Conservation (phyloP, 805 yeast species). For the Ogataea degrootiae region DNA sequence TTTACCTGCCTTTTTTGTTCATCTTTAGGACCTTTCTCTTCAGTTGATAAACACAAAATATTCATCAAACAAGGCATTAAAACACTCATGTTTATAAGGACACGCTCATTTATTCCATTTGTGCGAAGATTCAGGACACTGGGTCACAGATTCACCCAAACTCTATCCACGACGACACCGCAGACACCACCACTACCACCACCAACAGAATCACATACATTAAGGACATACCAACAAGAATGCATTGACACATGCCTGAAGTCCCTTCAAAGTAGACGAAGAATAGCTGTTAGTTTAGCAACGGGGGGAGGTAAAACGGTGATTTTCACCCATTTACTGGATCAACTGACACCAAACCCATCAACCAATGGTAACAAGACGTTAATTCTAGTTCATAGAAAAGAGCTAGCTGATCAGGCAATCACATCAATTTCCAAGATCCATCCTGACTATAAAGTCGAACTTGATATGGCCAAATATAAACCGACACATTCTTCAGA, state of each 20-base stretch:
- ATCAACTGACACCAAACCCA: slow-evolving; percentile 26
- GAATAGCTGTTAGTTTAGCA: slow-evolving; percentile 81
- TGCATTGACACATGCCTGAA: slow-evolving; percentile 55
- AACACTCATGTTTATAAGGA: too few relatives aligned
- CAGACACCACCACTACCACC: neutral
- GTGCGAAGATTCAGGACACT: too few relatives aligned
- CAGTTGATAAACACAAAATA: too few relatives aligned
- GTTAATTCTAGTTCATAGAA: slow-evolving; percentile 73
- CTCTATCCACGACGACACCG: too few relatives aligned
- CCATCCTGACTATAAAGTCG: slow-evolving; percentile 50
- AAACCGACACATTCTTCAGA: slow-evolving; percentile 33
- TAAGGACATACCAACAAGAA: slow-evolving; percentile 56
- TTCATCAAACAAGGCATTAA: too few relatives aligned
- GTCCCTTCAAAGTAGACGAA: slow-evolving; percentile 37
- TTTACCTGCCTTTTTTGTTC: too few relatives aligned
- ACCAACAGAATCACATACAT: neutral
- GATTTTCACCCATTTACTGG: slow-evolving; percentile 57
- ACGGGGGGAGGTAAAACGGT: slow-evolving; percentile 97
- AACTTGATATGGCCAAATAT: slow-evolving; percentile 63
- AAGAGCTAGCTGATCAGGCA: slow-evolving; percentile 75
- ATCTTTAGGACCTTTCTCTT: too few relatives aligned
- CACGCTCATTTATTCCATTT: too few relatives aligned
- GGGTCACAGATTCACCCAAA: too few relatives aligned
- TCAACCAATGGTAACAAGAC: slow-evolving; percentile 33
- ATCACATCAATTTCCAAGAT: slow-evolving; percentile 39